Evolutionary conservation across 495 filamentous ascomycete genomes (phyloP).

Genomic region (Chlorociboria aeruginascens): DNA sequence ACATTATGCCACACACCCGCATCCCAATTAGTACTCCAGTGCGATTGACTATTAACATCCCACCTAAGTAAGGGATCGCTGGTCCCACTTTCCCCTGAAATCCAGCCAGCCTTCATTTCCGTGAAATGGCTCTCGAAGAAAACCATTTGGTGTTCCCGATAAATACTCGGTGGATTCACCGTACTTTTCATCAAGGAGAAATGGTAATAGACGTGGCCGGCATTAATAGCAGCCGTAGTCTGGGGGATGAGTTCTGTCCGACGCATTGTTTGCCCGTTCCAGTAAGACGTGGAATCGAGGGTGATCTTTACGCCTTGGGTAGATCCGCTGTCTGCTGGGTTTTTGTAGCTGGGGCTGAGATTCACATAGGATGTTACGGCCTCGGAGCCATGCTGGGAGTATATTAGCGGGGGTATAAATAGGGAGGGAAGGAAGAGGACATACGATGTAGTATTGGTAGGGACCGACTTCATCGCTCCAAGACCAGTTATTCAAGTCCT

Average conservation of each 20-base stretch:
- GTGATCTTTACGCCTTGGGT: conserved; percentile 57
- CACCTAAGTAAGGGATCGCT: conserved; percentile 36
- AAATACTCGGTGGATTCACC: conserved; percentile 45
- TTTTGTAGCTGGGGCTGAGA: conserved; percentile 44
- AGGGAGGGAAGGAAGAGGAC: conserved; percentile 21
- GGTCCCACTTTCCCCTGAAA: conserved; percentile 43
- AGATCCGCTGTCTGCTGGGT: conserved; percentile 50
- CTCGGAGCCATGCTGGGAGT: conserved; percentile 35
- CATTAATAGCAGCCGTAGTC: conserved; percentile 47
- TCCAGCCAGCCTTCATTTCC: conserved; percentile 60
- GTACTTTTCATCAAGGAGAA: conserved; percentile 50
- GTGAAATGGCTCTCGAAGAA: conserved; percentile 73
- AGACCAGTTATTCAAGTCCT: conserved; percentile 46
- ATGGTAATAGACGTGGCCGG: conserved; percentile 56
- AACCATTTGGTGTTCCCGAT: conserved; percentile 60
- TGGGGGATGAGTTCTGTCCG: conserved; percentile 58
- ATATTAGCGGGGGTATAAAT: conserved; percentile 28
- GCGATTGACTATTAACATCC: conserved; percentile 36
- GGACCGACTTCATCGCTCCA: conserved; percentile 54
- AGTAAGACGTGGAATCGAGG: conserved; percentile 51
- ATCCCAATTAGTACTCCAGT: conserved; percentile 40
- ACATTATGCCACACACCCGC: conserved; percentile 62
- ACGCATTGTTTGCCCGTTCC: conserved; percentile 49
- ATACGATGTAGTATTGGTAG: conserved; percentile 58
- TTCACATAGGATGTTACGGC: conserved; percentile 40